Evolutionary conservation across 495 filamentous ascomycete species (phyloP), one percentile per base, ranked within the genome.

Genomic region (Aspergillus biplanus): DNA sequence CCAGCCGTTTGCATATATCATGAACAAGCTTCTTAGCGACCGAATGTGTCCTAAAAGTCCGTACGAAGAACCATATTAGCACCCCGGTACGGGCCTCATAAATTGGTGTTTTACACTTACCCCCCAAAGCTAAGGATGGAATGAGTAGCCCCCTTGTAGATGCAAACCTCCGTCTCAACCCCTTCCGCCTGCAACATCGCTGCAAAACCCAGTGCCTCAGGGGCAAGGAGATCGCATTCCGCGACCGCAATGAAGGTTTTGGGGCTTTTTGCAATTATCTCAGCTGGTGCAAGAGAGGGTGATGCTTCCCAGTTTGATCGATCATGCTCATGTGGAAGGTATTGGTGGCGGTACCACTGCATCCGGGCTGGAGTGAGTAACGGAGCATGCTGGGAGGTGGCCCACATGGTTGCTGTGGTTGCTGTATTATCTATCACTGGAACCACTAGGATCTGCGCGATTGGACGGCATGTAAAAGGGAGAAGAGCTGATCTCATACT

Each of bases 361-460:
- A 56, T 56, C 2, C 54, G 54, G 0, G 54, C 12, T 1, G 54
- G 54, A 3, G 54, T 56, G 5, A 56, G 33, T 16, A 15, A 27
- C 15, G 54, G 54, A 8, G 54, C 34, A 27, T 42, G 0, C n/a
- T 21, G 54, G 7, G 16, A 18, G 13, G 15, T 15, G 13, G 8
- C n/a, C 54, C 54, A 56, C 1, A 27, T 35, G 4, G 33, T 42
- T 16, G 5, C 15, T 4, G 42, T 16, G 0, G 54, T n/a, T 5
- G 54, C 54, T 13, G 33, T 56, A 42, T 56, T 56, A 4, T 56
- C 54, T 7, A 56, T 56, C 6, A 56, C 54, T 2, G 54, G 54
- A 11, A 56, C 7, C 1, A 56, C 33, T 9, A 56, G 33, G 54
- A 56, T 8, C 2, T 27, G 21, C 21, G 21, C 21, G 21, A 27